Conservation (phyloP, 768 basidiomycete species). For the Rhodotorula taiwanensis region DNA sequence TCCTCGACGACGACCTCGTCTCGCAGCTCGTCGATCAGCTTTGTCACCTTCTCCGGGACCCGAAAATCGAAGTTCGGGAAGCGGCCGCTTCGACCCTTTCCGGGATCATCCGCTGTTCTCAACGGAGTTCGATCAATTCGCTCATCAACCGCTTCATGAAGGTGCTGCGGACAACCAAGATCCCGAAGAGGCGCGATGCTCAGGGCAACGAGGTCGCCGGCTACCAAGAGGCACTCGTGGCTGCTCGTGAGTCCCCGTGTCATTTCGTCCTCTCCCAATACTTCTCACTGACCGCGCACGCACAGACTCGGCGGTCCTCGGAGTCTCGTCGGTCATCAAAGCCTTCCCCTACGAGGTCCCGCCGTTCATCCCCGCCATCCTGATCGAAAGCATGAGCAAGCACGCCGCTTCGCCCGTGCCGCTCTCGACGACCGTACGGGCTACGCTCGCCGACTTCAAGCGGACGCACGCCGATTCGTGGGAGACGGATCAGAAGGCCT, state of each 20-base stretch:
- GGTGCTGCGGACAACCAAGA: constrained; percentile 60
- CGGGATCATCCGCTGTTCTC: constrained; percentile 49
- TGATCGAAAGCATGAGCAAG: constrained; percentile 69
- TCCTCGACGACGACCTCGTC: constrained; percentile 67
- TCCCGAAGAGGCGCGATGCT: constrained; percentile 54
- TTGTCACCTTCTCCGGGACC: constrained; percentile 61
- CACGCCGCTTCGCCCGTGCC: constrained; percentile 73
- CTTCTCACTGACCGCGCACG: neutral
- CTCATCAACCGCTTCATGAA: constrained; percentile 68
- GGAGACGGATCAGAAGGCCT: constrained; percentile 79
- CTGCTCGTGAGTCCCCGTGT: constrained; percentile 51
- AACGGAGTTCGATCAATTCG: constrained; percentile 46
- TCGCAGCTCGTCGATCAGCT: constrained; percentile 77
- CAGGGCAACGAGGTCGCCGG: constrained; percentile 51
- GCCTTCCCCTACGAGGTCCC: constrained; percentile 95
- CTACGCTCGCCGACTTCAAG: constrained; percentile 41
- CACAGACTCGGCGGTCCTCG: constrained; percentile 72
- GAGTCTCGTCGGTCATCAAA: constrained; percentile 86
- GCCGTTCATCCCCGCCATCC: constrained; percentile 80
- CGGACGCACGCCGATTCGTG: constrained; percentile 45
- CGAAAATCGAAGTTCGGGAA: constrained; percentile 43
- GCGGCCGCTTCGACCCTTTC: constrained; percentile 43
- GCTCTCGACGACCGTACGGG: constrained; percentile 43
- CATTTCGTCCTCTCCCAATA: neutral
- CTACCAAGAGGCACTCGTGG: constrained; percentile 65